Conservation (phyloP, 352 stramenopile genomes). For the Aphanomyces astaci region DNA sequence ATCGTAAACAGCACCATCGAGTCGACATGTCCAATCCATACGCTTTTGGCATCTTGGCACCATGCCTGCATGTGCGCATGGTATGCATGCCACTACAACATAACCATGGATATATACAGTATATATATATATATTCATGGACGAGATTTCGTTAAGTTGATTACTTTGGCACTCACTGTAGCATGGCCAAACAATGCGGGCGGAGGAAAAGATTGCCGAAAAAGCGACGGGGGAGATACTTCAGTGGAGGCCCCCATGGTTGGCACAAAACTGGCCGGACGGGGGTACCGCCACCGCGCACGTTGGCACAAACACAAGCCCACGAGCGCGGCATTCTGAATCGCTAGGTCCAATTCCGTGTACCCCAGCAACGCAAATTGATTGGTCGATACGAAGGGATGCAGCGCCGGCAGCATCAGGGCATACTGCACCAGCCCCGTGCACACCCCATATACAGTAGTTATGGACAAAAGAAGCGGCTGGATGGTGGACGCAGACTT, state of each 20-base stretch:
- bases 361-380: slow-evolving; percentile 62
- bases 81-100: slow-evolving; percentile 50
- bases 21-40: slow-evolving; percentile 71
- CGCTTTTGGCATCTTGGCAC: slow-evolving; percentile 58
- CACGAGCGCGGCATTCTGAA: slow-evolving; percentile 66
- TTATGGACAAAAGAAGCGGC: slow-evolving; percentile 38
- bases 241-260: neutral
- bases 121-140: no score
- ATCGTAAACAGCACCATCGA: slow-evolving; percentile 74
- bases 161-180: no score
- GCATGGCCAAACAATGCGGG: no score
- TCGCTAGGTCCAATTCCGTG: slow-evolving; percentile 59
- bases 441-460: slow-evolving; percentile 54
- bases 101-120: no score
- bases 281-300: slow-evolving; percentile 39
- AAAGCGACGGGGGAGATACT: neutral
- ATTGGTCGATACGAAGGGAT: slow-evolving; percentile 28
- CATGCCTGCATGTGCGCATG: slow-evolving; percentile 47
- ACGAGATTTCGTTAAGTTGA: no score
- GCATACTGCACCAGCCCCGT: slow-evolving; percentile 54
- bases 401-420: slow-evolving; percentile 51
- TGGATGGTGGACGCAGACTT: slow-evolving; percentile 14
- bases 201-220: neutral
- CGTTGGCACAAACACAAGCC: slow-evolving; percentile 70
- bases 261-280: slow-evolving; percentile 39